These are phyloP conservation scores for Rhodotorula paludigena DNA, from an alignment of 768 basidiomycete species.

Conservation along the genomic window DNA sequence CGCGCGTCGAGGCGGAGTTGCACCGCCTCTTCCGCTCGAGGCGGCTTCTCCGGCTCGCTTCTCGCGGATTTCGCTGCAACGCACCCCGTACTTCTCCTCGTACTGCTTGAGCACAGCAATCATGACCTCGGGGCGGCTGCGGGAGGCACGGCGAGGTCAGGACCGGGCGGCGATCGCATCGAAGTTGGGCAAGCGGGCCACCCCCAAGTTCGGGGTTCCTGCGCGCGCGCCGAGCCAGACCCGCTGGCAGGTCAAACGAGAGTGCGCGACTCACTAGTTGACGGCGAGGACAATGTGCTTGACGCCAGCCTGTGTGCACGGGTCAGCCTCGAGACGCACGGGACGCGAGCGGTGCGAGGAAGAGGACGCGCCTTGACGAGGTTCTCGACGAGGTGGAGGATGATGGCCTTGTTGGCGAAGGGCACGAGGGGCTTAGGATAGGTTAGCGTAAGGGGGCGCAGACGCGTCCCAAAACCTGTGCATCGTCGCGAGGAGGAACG, in stretches of 20 bases:
- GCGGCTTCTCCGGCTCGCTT: not conserved
- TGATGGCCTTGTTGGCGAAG: constrained; percentile 51
- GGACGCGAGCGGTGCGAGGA: not conserved
- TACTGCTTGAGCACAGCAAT: constrained; percentile 51
- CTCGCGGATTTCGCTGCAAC: too few species aligned
- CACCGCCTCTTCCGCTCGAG: not conserved
- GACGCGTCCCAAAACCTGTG: constrained; percentile 52
- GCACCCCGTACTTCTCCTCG: constrained; percentile 49
- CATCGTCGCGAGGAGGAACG: not conserved
- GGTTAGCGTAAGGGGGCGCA: constrained; percentile 52
- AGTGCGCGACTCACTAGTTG: constrained; percentile 45
- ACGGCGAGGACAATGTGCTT: constrained; percentile 54
- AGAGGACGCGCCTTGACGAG: constrained; percentile 49
- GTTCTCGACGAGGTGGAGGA: constrained; percentile 53
- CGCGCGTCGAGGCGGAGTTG: not conserved
- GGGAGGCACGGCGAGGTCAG: constrained; percentile 17
- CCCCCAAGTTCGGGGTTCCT: not conserved
- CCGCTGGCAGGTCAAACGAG: not conserved
- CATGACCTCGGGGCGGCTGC: constrained; percentile 52
- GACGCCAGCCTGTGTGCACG: constrained; percentile 49
- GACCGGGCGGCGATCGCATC: not conserved
- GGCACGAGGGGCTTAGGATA: constrained; percentile 48
- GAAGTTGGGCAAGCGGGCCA: not conserved
- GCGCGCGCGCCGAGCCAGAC: not conserved
- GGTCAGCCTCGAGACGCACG: not conserved